These are phyloP conservation scores for Gossypium rotundifolium DNA, from an alignment of 345 rosid species.

Conservation along the genomic window DNA sequence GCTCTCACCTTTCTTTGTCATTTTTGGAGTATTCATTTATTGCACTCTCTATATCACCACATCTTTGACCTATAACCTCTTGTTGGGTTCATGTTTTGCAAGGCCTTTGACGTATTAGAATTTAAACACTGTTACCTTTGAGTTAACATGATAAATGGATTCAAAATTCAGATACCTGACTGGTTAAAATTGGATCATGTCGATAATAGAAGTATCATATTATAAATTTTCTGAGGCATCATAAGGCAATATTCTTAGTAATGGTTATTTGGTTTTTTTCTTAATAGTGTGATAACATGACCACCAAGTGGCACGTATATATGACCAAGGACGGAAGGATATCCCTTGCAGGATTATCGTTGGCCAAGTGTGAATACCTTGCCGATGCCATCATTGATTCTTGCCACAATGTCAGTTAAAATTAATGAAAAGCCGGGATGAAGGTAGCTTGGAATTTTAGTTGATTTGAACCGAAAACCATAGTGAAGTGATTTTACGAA, in stretches of 20 bases:
- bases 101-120: background rate
- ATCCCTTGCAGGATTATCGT: slow-evolving; percentile 77
- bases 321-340: slow-evolving; percentile 97
- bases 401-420: slow-evolving; percentile 65
- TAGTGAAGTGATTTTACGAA: background rate
- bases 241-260: background rate
- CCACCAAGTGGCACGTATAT: slow-evolving; percentile 86
- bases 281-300: slow-evolving; percentile 78
- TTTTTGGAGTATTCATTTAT: background rate
- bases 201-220: background rate
- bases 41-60: background rate
- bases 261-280: background rate
- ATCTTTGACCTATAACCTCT: background rate
- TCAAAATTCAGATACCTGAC: background rate
- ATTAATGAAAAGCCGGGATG: background rate
- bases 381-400: slow-evolving; percentile 89
- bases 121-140: background rate
- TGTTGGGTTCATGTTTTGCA: background rate
- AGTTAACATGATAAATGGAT: background rate
- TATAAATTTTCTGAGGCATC: background rate
- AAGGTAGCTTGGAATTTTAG: slow-evolving; percentile 12
- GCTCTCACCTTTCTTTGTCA: background rate
- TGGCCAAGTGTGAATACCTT: slow-evolving; percentile 92
- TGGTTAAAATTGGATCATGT: background rate
- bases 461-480: background rate